A percentile compares a stretch with the other conserved stretches of the same genome.
These are phyloP conservation scores for Penicillium longicatenatum DNA, from an alignment of 495 filamentous ascomycete genomes.

Conservation along the genomic window DNA sequence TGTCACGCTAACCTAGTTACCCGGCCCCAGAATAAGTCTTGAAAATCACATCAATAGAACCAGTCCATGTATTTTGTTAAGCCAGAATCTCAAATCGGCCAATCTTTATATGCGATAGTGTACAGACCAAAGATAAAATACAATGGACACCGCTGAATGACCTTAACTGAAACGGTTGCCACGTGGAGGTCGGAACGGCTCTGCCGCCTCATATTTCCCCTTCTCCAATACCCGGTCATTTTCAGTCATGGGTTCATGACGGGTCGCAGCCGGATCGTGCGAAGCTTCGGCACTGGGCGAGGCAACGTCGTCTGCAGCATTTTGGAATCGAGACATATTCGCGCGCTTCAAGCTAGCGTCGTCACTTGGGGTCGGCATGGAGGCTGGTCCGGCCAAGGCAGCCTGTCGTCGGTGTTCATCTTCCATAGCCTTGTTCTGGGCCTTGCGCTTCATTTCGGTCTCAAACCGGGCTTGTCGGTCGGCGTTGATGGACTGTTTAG, in stretches of 20 bases:
- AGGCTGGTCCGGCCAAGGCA: constrained; percentile 12
- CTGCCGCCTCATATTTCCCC: constrained; percentile 84
- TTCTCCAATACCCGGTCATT: constrained; percentile 70
- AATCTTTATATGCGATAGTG: constrained; percentile 1
- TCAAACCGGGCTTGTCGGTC: constrained; percentile 74
- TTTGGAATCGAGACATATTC: constrained; percentile 38
- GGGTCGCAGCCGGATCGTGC: constrained; percentile 81
- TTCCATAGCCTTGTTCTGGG: constrained; percentile 61
- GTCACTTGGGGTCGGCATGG: constrained; percentile 24
- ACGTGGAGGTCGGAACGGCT: constrained; percentile 71
- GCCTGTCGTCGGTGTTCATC: constrained; percentile 46
- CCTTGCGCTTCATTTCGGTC: constrained; percentile 64
- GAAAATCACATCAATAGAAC: background rate
- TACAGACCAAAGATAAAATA: constrained; percentile 20
- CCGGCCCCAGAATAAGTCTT: background rate
- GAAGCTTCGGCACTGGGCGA: constrained; percentile 81
- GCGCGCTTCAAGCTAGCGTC: constrained; percentile 37
- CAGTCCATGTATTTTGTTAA: background rate
- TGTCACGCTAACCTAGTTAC: background rate
- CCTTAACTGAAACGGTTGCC: constrained; percentile 80
- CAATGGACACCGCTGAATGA: constrained; percentile 5
- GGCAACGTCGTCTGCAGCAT: constrained; percentile 55
- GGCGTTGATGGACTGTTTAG: constrained; percentile 90
- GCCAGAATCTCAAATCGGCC: background rate
- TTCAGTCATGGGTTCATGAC: constrained; percentile 78